Conservation (phyloP, 225 moss, liverwort and hornwort genomes). For the Straminergon stramineum region DNA sequence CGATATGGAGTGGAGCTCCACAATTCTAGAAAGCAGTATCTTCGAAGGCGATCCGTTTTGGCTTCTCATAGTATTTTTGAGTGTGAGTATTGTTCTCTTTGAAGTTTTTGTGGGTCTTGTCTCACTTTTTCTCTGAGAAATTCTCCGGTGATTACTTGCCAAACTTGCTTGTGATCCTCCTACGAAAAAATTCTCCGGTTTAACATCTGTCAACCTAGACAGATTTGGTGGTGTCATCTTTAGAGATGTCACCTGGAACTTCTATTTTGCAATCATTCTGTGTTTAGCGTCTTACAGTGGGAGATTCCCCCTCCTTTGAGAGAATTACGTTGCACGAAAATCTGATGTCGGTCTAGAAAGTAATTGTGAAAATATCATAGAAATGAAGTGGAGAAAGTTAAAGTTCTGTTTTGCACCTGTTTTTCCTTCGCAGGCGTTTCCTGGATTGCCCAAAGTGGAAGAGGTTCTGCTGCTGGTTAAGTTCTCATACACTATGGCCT, state of each 20-base stretch:
- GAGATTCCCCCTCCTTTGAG: not conserved
- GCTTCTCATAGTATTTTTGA: conserved; percentile 63
- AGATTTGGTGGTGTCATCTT: not conserved
- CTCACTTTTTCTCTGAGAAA: not conserved
- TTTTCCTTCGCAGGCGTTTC: conserved; percentile 53
- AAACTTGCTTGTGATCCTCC: not conserved
- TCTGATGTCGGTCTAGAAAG: not conserved
- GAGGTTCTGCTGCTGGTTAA: conserved; percentile 71
- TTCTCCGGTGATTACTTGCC: not conserved
- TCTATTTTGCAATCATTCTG: not conserved
- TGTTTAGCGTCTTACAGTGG: not conserved
- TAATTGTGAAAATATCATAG: not conserved
- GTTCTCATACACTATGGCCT: conserved; percentile 61
- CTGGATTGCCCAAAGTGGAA: conserved; percentile 69
- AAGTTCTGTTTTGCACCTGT: not conserved
- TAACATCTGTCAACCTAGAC: not conserved
- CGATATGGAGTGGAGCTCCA: conserved; percentile 40
- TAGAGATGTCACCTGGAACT: not conserved
- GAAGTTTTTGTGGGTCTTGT: not conserved
- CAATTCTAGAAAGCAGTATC: conserved; percentile 18
- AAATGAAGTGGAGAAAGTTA: not conserved
- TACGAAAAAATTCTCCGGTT: not conserved
- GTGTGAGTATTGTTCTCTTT: conserved; percentile 46
- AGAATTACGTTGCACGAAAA: not conserved
- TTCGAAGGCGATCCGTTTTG: conserved; percentile 78